These are phyloP conservation scores for Sanghuangporus sanghuang DNA, from an alignment of 1,284 basidiomycete species.

Conservation along the genomic window DNA sequence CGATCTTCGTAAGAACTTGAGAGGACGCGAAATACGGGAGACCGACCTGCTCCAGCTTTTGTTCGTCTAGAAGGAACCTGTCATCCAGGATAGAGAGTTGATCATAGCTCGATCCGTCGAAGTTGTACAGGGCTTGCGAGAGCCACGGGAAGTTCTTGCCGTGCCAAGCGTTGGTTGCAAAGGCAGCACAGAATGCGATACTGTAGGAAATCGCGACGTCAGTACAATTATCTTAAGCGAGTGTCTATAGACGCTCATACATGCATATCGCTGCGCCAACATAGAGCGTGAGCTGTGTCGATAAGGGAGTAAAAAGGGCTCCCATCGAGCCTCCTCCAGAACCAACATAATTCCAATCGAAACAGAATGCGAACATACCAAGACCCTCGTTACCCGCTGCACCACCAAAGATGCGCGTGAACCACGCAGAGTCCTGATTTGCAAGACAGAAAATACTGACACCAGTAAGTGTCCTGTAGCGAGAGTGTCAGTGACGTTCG, in stretches of 20 bases:
- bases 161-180: slow-evolving; percentile 30
- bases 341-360: slow-evolving; percentile 33
- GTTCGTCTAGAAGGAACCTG: slow-evolving; percentile 20
- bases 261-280: slow-evolving; percentile 28
- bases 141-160: slow-evolving; percentile 38
- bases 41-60: slow-evolving; percentile 22
- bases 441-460: slow-evolving; percentile 56
- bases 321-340: slow-evolving; percentile 32
- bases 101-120: slow-evolving; percentile 35
- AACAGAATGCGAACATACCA: slow-evolving; percentile 27
- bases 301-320: slow-evolving; percentile 33
- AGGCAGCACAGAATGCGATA: slow-evolving; percentile 25
- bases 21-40: slow-evolving; percentile 41
- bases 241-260: slow-evolving; percentile 19
- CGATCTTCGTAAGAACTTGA: slow-evolving; percentile 37
- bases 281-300: slow-evolving; percentile 31
- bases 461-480: slow-evolving; percentile 42
- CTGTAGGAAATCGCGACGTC: slow-evolving; percentile 35
- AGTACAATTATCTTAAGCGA: slow-evolving; percentile 30
- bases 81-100: slow-evolving; percentile 35
- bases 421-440: slow-evolving; percentile 45
- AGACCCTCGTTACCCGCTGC: slow-evolving; percentile 39
- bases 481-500: slow-evolving; percentile 19
- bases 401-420: slow-evolving; percentile 55
- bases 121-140: slow-evolving; percentile 36